Evolutionary conservation across 306 rosid genomes (phyloP).

Genomic region (Cicer arietinum): DNA sequence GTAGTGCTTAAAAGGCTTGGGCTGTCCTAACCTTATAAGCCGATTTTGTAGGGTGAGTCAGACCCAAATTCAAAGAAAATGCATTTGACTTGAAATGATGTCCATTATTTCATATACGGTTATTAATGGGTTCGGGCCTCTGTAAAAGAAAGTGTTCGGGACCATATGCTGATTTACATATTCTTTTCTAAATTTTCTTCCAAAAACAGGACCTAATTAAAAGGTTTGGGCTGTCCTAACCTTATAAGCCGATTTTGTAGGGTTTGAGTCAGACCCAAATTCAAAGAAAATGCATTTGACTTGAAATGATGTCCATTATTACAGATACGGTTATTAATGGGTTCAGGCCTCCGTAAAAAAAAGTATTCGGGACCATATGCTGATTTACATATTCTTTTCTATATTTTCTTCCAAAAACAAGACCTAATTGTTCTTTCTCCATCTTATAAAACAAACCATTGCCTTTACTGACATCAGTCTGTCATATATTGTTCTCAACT

Average conservation of each 20-base stretch:
- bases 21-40: not conserved
- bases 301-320: conserved; percentile 14
- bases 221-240: too few species aligned
- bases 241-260: not conserved
- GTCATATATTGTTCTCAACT: conserved; percentile 25
- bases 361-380: conserved; percentile 7
- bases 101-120: not conserved
- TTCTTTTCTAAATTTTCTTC: conserved; percentile 15
- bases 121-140: conserved; percentile 9
- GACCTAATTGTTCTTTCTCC: conserved; percentile 16
- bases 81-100: conserved; percentile 22
- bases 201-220: not conserved
- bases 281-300: conserved; percentile 8
- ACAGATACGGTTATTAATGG: conserved; percentile 2
- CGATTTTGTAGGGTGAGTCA: not conserved
- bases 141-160: not conserved
- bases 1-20: not conserved
- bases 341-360: not conserved
- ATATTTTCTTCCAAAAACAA: conserved; percentile 1
- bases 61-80: not conserved
- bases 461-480: not conserved
- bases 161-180: conserved; percentile 7
- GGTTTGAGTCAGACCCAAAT: not conserved
- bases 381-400: conserved; percentile 24
- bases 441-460: conserved; percentile 20